Base-by-base conservation (phyloP, 78 protist genomes). In the Pigoraptor vietnamica region DNA sequence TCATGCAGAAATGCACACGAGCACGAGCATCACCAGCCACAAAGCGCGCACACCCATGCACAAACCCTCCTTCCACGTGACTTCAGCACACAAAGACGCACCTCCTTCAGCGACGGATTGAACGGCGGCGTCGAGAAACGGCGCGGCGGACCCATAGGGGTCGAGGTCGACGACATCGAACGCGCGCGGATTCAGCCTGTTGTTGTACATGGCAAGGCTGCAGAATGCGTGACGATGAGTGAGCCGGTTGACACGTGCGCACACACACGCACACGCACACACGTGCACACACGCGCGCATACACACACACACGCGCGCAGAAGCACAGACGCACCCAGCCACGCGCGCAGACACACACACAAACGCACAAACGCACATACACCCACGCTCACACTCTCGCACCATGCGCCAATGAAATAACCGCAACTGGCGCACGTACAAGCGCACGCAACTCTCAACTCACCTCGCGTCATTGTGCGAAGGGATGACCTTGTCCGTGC, bases 121-220 rank as follows among this genome's bases (percentile, higher is more conserved):
- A 0, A 99, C 96, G 9, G 99, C 99, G 19, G 96, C 91, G 90
- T 98, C 99, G 1, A 99, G 89, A 89, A 99, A 99, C 29, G 94
- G 96, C 19, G 97, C 56, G 24, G 99, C 99, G 0, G 99, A 81
- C 36, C 99, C 99, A 84, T 99, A 99, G 23, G 99, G 99, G 90
- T 99, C 99, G 25, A 99, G 96, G 88, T 99, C 99, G 24, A 99
- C 92, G 36, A 98, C 97, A 39, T 98, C 98, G 67, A 98, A 97
- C 37, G 48, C 84, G 24, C 92, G 90, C 2, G 24, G 37, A 0
- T 33, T 25, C 23, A 37, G 37, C 14, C 94, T 36, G 82, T 89
- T 38, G 25, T 92, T 38, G 83, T 90, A 40, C 95, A 95, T 95
- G 33, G 90, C 94, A 40, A 92, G 21, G 24, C 92, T 92, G 56